Percentiles rank a stretch among this genome's conserved stretches.
Conservation (phyloP, 805 yeast species). For the Cyberlindnera mycetangii region DNA sequence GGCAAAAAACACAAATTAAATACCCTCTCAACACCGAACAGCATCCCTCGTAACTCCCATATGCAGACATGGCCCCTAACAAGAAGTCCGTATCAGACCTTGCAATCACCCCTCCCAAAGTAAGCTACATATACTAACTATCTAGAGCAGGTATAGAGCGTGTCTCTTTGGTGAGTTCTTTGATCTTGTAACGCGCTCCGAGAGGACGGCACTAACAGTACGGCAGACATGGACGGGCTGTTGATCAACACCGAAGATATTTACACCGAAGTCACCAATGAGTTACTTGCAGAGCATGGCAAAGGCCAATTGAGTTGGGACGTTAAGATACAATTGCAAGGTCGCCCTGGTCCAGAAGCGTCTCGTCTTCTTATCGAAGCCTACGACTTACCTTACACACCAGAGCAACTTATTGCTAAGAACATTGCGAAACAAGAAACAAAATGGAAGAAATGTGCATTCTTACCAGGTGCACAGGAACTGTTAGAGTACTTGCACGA, state of each 20-base stretch:
- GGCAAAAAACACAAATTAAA: too few species aligned
- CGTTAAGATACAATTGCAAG: constrained; percentile 82
- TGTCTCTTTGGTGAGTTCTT: constrained; percentile 65
- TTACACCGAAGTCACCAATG: constrained; percentile 76
- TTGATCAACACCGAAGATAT: constrained; percentile 88
- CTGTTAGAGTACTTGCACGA: constrained; percentile 52
- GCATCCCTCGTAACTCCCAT: too few species aligned
- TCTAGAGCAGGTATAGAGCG: constrained; percentile 46
- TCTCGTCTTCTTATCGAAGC: constrained; percentile 56
- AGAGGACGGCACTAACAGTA: not conserved
- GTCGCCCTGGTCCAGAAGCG: constrained; percentile 75
- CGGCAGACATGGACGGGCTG: constrained; percentile 88
- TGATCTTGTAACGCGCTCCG: not conserved
- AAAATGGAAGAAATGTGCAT: constrained; percentile 61
- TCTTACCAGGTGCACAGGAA: constrained; percentile 84
- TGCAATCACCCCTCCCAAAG: too few species aligned
- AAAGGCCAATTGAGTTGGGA: constrained; percentile 90
- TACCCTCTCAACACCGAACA: too few species aligned
- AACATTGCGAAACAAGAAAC: constrained; percentile 47
- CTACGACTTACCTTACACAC: constrained; percentile 63
- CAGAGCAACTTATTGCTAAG: constrained; percentile 56
- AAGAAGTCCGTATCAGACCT: not conserved
- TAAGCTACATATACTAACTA: too few species aligned
- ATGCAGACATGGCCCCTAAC: too few species aligned
- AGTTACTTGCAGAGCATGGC: constrained; percentile 61